phyloP scores from a whole-genome alignment of 2,329 filamentous ascomycete species.

The Pseudocercospora pini-densiflorae region DNA sequence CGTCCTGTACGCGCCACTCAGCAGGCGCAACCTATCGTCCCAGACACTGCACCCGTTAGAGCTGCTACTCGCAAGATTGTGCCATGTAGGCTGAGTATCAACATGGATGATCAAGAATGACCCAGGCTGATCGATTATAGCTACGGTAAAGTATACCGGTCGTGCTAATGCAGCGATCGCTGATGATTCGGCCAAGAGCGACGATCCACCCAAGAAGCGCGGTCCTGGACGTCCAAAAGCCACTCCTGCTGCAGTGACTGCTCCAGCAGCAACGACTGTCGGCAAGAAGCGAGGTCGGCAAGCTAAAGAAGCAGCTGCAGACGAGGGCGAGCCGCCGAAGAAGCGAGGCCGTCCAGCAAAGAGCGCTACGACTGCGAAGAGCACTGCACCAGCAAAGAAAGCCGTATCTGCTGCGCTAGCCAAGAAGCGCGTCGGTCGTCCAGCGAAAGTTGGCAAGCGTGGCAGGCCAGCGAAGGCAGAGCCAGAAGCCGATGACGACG shows the following conservation, averaged over 20 bases:
- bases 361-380: constrained; percentile 15
- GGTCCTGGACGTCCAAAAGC: constrained; percentile 2
- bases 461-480: constrained; percentile 24
- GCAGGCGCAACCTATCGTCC: too few species aligned
- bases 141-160: constrained; percentile 2
- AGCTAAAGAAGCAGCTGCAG: constrained; percentile 21
- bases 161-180: background rate
- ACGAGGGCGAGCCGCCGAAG: constrained; percentile 30
- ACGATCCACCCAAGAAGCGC: background rate
- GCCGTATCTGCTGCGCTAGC: constrained; percentile 1
- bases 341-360: constrained; percentile 36
- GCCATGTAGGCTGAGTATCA: background rate
- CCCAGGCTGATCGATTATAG: too few species aligned
- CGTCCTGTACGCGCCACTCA: constrained; percentile 34
- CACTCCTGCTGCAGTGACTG: constrained; percentile 10
- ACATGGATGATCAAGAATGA: too few species aligned
- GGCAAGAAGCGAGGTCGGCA: constrained; percentile 15
- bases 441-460: constrained; percentile 21
- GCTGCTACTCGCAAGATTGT: background rate
- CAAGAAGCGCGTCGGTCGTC: constrained; percentile 31
- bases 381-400: constrained; percentile 17
- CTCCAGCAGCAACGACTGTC: constrained; percentile 13
- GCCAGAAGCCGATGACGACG: constrained; percentile 1
- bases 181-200: background rate
- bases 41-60: too few species aligned